Conservation (phyloP, 2,329 filamentous ascomycete species). For the Neoscytalidium dimidiatum region DNA sequence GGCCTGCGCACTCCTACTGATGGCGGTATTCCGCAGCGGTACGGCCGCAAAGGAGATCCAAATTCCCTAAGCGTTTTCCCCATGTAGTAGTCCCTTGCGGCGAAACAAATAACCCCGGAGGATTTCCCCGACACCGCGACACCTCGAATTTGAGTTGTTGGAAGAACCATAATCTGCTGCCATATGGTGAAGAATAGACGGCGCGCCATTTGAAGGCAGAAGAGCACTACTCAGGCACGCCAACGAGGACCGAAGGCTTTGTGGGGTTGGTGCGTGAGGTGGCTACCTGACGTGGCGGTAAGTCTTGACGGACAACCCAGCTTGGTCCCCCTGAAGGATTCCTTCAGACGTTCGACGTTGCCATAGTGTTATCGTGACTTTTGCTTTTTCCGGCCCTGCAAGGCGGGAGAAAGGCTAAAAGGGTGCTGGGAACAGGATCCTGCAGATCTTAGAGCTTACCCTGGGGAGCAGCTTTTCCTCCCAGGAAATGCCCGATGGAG, state of each 20-base stretch:
- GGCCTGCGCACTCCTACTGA: not conserved
- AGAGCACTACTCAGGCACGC: not conserved
- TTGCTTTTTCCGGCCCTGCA: not conserved
- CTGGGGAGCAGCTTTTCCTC: not conserved
- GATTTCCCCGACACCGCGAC: constrained; percentile 1
- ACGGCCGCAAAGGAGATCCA: not conserved
- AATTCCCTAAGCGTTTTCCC: not conserved
- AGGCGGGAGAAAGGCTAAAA: not conserved
- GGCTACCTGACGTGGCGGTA: not conserved
- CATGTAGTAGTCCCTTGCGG: not conserved
- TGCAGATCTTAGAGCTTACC: not conserved
- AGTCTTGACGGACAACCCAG: not conserved
- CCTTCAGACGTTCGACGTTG: not conserved
- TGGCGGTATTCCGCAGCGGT: not conserved
- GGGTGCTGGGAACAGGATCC: not conserved
- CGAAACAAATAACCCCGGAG: not conserved
- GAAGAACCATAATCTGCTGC: not conserved
- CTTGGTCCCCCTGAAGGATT: not conserved
- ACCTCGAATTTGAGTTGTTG: not conserved
- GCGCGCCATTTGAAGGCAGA: not conserved
- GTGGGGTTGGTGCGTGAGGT: not conserved
- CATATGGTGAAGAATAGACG: not conserved
- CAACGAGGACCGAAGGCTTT: not conserved
- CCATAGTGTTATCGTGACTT: not conserved
- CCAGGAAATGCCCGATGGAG: not conserved